A percentile compares a stretch with the other conserved stretches of the same genome.
Evolutionary conservation across 768 basidiomycete genomes (phyloP).

Genomic region (Pulveroboletus sp.): DNA sequence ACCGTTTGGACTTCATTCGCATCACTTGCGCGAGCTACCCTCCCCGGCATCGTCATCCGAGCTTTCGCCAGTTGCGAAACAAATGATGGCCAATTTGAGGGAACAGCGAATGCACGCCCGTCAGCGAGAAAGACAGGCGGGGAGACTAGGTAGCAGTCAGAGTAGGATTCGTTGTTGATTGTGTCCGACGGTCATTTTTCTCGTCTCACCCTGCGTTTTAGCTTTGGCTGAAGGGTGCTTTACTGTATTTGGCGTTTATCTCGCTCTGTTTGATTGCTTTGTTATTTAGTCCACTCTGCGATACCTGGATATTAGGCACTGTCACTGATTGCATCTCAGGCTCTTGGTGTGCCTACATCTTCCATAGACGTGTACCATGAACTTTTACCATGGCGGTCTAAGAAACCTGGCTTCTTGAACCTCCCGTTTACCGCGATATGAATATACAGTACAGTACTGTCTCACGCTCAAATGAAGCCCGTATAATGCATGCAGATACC

Average conservation of each 20-base stretch:
- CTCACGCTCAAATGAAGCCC: too few species aligned
- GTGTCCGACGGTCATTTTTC: neutral
- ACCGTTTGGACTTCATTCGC: constrained; percentile 37
- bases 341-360: too few species aligned
- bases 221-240: constrained; percentile 13
- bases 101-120: constrained; percentile 35
- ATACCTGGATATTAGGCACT: too few species aligned
- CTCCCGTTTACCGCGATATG: too few species aligned
- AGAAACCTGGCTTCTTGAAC: too few species aligned
- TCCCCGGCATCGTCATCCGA: constrained; percentile 73
- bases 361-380: too few species aligned
- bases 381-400: too few species aligned
- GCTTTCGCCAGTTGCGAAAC: constrained; percentile 61
- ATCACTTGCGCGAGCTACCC: constrained; percentile 32
- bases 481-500: too few species aligned
- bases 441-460: too few species aligned
- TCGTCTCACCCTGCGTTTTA: neutral
- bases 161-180: constrained; percentile 30
- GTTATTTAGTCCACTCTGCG: constrained; percentile 3
- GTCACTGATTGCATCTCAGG: too few species aligned
- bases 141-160: constrained; percentile 30
- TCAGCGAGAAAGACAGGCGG: constrained; percentile 29
- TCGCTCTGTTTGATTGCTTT: constrained; percentile 10
- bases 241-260: constrained; percentile 12
- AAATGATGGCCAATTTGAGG: constrained; percentile 65